A percentile compares a stretch with the other conserved stretches of the same genome.
These are phyloP conservation scores for Yamadazyma sp. DNA, from an alignment of 805 yeast genomes.

Conservation along the genomic window DNA sequence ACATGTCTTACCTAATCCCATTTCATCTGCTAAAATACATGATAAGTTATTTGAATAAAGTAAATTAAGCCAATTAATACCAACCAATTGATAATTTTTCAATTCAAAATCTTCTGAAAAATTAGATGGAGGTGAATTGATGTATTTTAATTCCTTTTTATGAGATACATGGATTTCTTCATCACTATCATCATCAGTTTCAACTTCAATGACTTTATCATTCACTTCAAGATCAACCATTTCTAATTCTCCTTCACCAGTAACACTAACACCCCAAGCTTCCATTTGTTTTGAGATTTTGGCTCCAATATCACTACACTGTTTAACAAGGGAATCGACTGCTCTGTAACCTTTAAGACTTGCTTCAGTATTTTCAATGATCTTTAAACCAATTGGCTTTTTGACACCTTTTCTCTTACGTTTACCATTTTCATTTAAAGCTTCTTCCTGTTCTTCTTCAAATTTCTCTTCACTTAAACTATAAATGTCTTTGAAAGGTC, in stretches of 20 bases:
- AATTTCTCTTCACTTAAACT: constrained; percentile 60
- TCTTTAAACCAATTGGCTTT: constrained; percentile 64
- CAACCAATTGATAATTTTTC: constrained; percentile 94
- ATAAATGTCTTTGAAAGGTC: constrained; percentile 68
- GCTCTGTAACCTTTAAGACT: constrained; percentile 89
- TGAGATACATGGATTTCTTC: constrained; percentile 28
- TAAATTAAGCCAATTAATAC: constrained; percentile 86
- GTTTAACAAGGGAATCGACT: constrained; percentile 84
- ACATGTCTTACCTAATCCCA: constrained; percentile 97
- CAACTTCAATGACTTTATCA: constrained; percentile 23
- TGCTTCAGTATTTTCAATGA: constrained; percentile 65
- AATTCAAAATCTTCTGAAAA: constrained; percentile 62
- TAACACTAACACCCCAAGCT: constrained; percentile 84
- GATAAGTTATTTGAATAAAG: constrained; percentile 77
- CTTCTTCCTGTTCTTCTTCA: constrained; percentile 18
- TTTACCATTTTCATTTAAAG: constrained; percentile 13
- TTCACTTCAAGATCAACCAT: constrained; percentile 48
- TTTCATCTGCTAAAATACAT: constrained; percentile 96
- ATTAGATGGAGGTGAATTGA: constrained; percentile 68
- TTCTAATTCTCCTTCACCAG: constrained; percentile 68
- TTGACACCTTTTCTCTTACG: constrained; percentile 40
- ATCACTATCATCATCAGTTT: constrained; percentile 30
- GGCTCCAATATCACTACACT: constrained; percentile 76
- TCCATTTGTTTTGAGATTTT: constrained; percentile 67
- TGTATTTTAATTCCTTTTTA: constrained; percentile 37